phyloP scores from a whole-genome alignment of 768 basidiomycete species.

The Daedaleopsis sinensis region DNA sequence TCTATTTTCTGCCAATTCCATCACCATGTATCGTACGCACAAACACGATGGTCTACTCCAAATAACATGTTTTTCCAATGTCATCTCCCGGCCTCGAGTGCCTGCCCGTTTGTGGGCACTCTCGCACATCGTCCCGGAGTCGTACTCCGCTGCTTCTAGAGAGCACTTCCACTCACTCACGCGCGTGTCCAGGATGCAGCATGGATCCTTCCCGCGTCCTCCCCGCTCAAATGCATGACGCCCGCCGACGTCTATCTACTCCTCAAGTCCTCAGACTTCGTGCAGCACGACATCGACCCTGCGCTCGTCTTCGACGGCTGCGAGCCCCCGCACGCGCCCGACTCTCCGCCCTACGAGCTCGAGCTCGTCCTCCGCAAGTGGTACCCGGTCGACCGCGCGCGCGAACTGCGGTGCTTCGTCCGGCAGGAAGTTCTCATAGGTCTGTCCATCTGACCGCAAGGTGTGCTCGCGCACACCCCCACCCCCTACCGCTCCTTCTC shows the following conservation, averaged over 20 bases:
- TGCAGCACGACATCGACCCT: conserved; percentile 72
- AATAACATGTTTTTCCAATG: no score
- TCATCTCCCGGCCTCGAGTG: no score
- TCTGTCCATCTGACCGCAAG: conserved; percentile 39
- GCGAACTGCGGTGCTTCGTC: conserved; percentile 93
- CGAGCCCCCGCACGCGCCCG: conserved; percentile 17
- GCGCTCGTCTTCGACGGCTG: conserved; percentile 73
- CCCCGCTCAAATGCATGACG: conserved; percentile 83
- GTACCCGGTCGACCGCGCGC: conserved; percentile 81
- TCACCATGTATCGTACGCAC: no score
- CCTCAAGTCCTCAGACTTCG: conserved; percentile 91
- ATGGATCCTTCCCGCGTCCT: conserved; percentile 85
- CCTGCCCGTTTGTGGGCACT: no score
- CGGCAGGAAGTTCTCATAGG: conserved; percentile 72
- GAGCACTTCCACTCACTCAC: not conserved
- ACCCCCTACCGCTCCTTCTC: not conserved
- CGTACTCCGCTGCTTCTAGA: not conserved
- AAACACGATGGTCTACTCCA: no score
- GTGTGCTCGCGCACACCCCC: not conserved
- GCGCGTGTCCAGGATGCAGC: conserved; percentile 74
- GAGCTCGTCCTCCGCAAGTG: conserved; percentile 92
- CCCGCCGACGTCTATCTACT: conserved; percentile 91
- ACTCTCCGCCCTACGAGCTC: conserved; percentile 50
- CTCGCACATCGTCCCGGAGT: not conserved
- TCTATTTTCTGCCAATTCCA: not conserved